These are phyloP conservation scores for Daldinia grandis DNA, from an alignment of 495 filamentous ascomycete genomes.

Conservation along the genomic window DNA sequence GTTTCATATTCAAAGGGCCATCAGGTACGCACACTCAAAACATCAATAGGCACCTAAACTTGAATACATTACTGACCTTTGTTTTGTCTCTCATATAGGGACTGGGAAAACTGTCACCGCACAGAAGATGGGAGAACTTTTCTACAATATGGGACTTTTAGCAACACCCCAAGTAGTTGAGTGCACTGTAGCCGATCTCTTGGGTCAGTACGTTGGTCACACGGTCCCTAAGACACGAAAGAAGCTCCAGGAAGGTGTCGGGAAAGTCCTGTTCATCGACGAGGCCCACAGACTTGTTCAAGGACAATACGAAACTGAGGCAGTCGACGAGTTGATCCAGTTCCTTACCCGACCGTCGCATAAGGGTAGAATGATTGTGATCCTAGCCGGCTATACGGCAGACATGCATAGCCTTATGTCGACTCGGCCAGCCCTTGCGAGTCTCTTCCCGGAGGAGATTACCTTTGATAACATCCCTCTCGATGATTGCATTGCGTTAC, in stretches of 20 bases:
- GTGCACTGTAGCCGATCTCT: constrained; percentile 65
- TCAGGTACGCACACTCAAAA: constrained; percentile 41
- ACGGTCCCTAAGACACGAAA: constrained; percentile 67
- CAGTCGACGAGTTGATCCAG: constrained; percentile 74
- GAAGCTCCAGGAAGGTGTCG: constrained; percentile 64
- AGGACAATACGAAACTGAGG: constrained; percentile 67
- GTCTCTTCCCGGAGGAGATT: constrained; percentile 62
- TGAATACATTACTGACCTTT: no score
- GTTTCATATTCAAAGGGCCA: constrained; percentile 52
- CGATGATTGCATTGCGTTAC: no score
- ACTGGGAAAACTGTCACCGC: constrained; percentile 80
- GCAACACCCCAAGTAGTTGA: constrained; percentile 63
- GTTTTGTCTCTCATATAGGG: no score
- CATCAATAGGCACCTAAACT: no score
- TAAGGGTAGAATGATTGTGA: constrained; percentile 68
- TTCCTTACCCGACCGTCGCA: constrained; percentile 69
- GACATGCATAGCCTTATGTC: constrained; percentile 74
- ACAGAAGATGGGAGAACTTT: constrained; percentile 72
- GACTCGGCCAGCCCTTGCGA: constrained; percentile 63
- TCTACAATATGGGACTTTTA: constrained; percentile 72
- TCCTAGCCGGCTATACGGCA: constrained; percentile 73
- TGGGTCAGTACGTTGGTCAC: constrained; percentile 67
- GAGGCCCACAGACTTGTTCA: constrained; percentile 68
- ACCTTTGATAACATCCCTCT: constrained; percentile 7
- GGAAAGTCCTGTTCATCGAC: constrained; percentile 70